Evolutionary conservation across 495 filamentous ascomycete genomes (phyloP), one percentile per base, ranked within the genome.

Genomic region (Neurospora sp.): DNA sequence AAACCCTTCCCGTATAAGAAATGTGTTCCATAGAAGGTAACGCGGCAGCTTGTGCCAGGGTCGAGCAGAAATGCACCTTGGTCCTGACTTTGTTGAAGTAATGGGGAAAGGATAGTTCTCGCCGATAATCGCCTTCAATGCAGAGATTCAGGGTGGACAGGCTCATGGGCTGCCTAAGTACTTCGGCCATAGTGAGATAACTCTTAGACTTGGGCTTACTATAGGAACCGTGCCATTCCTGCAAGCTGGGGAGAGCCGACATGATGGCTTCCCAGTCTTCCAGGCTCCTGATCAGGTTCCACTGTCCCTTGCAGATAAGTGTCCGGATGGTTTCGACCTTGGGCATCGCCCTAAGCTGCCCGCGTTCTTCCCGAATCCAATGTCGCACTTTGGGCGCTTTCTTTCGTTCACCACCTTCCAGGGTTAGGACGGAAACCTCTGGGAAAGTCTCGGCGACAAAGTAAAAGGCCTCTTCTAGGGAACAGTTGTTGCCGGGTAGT

Each of bases 331-430:
- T 81, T 9, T 74, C 70, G 10, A 79, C 75, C 44, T 76, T 72
- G 69, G 80, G 74, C 80, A 81, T 76, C 39, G 72, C 70, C 74
- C 80, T 70, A 59, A 71, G 35, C 41, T 72, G 71, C 68, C 53
- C 70, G 31, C 42, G 70, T 22, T 72, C 68, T n/a, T 73, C 72
- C 35, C 79, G 78, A 59, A 82, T 76, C 77, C 88, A 90, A 73
- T 91, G 89, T 68, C 82, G 82, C 37, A 92, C 87, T 77, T 88
- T 86, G 2, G 89, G 89, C 14, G 91, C 88, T 75, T 90, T 91
- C 77, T 90, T 91, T 74, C 89, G 86, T 73, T 93, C 89, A n/a
- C 91, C 91, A 4, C 89, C 91, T 80, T 93, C 90, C 37, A 93
- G 81, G n/a, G 90, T 93, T 74, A 93, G 80, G 20, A 91, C 85